These are phyloP conservation scores for Auricularia auricula-judae DNA, from an alignment of 768 basidiomycete genomes.

Conservation along the genomic window DNA sequence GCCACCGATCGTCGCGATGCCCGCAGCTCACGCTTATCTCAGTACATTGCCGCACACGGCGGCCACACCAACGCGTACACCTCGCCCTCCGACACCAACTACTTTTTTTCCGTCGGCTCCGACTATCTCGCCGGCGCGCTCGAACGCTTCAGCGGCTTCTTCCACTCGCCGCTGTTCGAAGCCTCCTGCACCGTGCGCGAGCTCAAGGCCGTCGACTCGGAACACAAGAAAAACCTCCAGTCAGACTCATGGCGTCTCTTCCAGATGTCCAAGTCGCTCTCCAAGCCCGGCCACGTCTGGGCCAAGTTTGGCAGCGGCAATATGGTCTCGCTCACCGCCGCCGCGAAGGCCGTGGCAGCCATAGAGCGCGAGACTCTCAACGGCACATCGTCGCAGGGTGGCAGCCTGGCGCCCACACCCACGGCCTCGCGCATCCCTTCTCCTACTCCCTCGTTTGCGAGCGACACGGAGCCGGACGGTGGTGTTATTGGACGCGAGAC, in stretches of 20 bases:
- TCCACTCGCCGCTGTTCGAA: constrained; percentile 84
- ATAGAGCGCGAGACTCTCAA: constrained; percentile 24
- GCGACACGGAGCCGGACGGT: constrained; percentile 26
- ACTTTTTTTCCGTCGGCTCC: constrained; percentile 63
- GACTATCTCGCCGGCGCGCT: constrained; percentile 57
- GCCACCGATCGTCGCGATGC: neutral
- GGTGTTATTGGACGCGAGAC: constrained; percentile 27
- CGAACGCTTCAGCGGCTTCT: constrained; percentile 74
- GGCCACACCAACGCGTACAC: constrained; percentile 84
- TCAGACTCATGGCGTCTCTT: constrained; percentile 87
- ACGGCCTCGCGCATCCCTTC: constrained; percentile 46
- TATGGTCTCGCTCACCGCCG: constrained; percentile 55
- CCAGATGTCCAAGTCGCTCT: constrained; percentile 84
- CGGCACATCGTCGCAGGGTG: constrained; percentile 6
- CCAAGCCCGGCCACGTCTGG: constrained; percentile 71
- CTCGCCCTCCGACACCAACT: constrained; percentile 83
- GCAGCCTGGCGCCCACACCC: constrained; percentile 29
- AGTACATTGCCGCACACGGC: constrained; percentile 42
- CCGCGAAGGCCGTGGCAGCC: constrained; percentile 27
- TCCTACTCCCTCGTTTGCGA: constrained; percentile 41
- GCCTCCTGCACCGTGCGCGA: constrained; percentile 81
- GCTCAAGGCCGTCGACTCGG: constrained; percentile 91
- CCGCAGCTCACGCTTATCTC: constrained; percentile 3
- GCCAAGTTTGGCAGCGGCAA: constrained; percentile 88
- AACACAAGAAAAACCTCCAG: constrained; percentile 94